These are phyloP conservation scores for Claviceps fusiformis DNA, from an alignment of 2,329 filamentous ascomycete species.

Conservation along the genomic window DNA sequence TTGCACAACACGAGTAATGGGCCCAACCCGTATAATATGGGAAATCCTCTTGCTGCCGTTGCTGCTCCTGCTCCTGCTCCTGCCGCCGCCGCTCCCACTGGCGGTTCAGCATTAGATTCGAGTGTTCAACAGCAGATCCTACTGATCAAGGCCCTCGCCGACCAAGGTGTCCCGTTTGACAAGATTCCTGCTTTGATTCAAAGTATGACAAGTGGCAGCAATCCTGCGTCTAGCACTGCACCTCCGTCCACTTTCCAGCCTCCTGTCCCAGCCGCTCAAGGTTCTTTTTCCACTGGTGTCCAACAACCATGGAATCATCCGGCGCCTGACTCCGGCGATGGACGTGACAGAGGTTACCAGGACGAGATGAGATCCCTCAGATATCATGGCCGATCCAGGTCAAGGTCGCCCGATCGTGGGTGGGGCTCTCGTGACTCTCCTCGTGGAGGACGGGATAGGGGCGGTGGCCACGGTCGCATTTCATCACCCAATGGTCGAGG, in stretches of 20 bases:
- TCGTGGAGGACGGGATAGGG: slow-evolving; percentile 49
- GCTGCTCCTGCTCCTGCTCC: slow-evolving; percentile 9
- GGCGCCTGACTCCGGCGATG: slow-evolving; percentile 23
- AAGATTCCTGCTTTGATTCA: slow-evolving; percentile 53
- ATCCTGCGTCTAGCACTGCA: slow-evolving; percentile 19
- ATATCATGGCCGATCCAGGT: slow-evolving; percentile 53
- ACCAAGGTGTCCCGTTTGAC: slow-evolving; percentile 64
- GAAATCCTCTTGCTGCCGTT: slow-evolving; percentile 17
- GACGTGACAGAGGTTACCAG: slow-evolving; percentile 44
- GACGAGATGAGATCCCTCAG: slow-evolving; percentile 49
- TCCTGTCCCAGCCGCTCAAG: slow-evolving; percentile 28
- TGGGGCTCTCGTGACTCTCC: slow-evolving; percentile 56
- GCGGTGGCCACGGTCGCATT: slow-evolving; percentile 55
- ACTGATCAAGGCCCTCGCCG: slow-evolving; percentile 60
- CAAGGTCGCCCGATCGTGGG: slow-evolving; percentile 63
- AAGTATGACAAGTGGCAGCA: slow-evolving; percentile 31
- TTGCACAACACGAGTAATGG: slow-evolving; percentile 12
- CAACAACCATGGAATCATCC: slow-evolving; percentile 20
- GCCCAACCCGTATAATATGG: slow-evolving; percentile 17
- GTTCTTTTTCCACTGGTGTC: slow-evolving; percentile 24
- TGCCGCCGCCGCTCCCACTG: slow-evolving; percentile 20
- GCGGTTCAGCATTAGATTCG: slow-evolving; percentile 29
- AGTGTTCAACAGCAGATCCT: slow-evolving; percentile 58
- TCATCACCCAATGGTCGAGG: slow-evolving; percentile 33
- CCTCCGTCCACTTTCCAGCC: slow-evolving; percentile 23